These are phyloP conservation scores for Telfairia occidentalis DNA, from an alignment of 331 rosid species.

Conservation along the genomic window DNA sequence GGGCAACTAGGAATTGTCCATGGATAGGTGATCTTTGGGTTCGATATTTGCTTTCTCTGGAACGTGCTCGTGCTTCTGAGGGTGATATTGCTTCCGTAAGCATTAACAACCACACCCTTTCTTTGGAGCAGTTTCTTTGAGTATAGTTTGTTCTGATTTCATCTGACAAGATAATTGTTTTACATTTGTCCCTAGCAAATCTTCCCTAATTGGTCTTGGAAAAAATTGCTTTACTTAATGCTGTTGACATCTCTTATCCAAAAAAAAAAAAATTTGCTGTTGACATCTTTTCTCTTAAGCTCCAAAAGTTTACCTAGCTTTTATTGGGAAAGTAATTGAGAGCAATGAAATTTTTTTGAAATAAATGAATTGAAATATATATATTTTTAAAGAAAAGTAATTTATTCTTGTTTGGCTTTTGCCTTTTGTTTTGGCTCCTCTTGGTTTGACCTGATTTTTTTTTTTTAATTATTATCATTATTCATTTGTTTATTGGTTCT, in stretches of 20 bases:
- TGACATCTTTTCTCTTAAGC: background rate
- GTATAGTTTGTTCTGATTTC: background rate
- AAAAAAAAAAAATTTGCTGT: no score
- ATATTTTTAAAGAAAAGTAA: background rate
- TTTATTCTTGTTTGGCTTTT: background rate
- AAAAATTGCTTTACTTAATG: background rate
- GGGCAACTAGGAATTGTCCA: slow-evolving; percentile 84
- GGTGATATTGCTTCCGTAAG: slow-evolving; percentile 64
- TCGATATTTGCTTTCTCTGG: slow-evolving; percentile 63
- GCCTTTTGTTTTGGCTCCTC: background rate
- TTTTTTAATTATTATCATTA: no score
- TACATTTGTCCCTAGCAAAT: background rate
- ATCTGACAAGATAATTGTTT: background rate
- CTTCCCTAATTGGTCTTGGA: background rate
- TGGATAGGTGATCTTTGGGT: slow-evolving; percentile 91
- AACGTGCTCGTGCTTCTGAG: slow-evolving; percentile 67
- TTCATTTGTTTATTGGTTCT: no score
- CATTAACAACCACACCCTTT: slow-evolving; percentile 11
- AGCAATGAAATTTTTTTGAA: background rate
- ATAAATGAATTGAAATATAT: no score
- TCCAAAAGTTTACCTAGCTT: background rate
- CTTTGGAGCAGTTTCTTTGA: background rate
- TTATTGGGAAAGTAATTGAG: background rate
- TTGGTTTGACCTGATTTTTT: background rate
- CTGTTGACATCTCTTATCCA: background rate